Base-by-base conservation (phyloP, 768 basidiomycete genomes). In the Chalciporus pseudorubinellus region DNA sequence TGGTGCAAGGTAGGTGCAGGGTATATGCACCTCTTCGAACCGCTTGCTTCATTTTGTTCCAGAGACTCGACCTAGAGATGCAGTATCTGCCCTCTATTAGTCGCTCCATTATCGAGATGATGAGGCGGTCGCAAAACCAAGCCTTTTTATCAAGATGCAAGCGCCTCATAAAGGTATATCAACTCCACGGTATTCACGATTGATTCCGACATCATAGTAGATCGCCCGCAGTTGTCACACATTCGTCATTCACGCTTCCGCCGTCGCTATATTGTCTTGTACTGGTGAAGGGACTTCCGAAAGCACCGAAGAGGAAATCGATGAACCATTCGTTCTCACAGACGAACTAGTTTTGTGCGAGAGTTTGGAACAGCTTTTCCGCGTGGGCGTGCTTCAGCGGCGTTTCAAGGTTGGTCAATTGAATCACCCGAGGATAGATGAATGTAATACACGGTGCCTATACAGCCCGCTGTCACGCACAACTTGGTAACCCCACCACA, bases 1-100 rank as follows among this genome's bases (percentile, higher is more conserved):
- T 83, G 83, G 82, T 73, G 76, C 62, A 76, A 77, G 73, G 88
- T 85, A 71, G 48, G 67, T 64, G 38, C 46, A 39, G 34, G 34
- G n/a, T 49, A 42, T 54, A 51, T 48, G 48, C 51, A 40, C 41
- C 44, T 33, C 26, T 24, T 46, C 42, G 52, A 44, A 36, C 22
- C 44, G 40, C 22, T 39, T 48, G 19, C 48, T 36, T 29, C 16
- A 44, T 16, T 22, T 31, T n/a, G 26, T 50, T 31, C 43, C 60
- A 89, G 85, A 81, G 80, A 72, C 72, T 86, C 29, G 78, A 81
- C 49, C 50, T 70, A 11, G 88, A 91, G 67, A 61, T 64, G 21
- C 50, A 64, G 4, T 75, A 75, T 48, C 80, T 83, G 55, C 64
- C 69, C 7, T 72, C 76, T 9, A 75, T 89, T 36, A 71, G 75